Base-by-base conservation (phyloP, 2,329 filamentous ascomycete genomes). In the Chaetomium sp. region DNA sequence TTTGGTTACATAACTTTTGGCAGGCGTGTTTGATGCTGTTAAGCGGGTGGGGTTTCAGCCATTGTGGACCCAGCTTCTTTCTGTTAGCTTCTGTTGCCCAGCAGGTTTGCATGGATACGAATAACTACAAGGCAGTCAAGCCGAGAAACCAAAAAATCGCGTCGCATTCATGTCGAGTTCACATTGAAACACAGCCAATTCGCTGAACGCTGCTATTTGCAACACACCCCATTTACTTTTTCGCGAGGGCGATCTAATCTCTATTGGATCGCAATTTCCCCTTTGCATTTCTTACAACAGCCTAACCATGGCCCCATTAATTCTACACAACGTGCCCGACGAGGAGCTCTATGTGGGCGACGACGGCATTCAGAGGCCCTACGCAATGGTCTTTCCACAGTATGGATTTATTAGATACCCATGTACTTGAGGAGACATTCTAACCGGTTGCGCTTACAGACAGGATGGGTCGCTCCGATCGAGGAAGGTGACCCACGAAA, bases 271-370 rank as follows among this genome's bases (percentile, higher is more conserved):
- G 35, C 6, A 19, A 45, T 45, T 13, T 33, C 57, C n/a, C 42
- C 6, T 38, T 56, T 2, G 6, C 38, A 16, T 21, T 12, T 13
- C 38, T 29, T 56, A 19, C 33, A 56, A 27, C 38, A 35, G 16
- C 57, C 61, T 57, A 33, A 61, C 68, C 69, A 89, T 88, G 86
- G 83, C 86, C 64, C 87, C 87, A 70, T 79, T 89, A 64, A 88
- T 89, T 72, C 78, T 90, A 38, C 87, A 90, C 74, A 89, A 88
- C 73, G 87, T 89, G 68, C 86, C 87, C 63, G 87, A 89, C 69
- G 87, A 89, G 58, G 87, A 89, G 73, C 83, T 87, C 57, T 89
- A 88, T 73, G 78, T 86, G 6, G 87, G 87, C 64, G 85, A 88
- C 60, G 87, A 89, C 76, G 87, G 87, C 67, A 74, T 89, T 68